These are phyloP conservation scores for Marasmius tenuissimus DNA, from an alignment of 1,284 basidiomycete species.

Conservation along the genomic window DNA sequence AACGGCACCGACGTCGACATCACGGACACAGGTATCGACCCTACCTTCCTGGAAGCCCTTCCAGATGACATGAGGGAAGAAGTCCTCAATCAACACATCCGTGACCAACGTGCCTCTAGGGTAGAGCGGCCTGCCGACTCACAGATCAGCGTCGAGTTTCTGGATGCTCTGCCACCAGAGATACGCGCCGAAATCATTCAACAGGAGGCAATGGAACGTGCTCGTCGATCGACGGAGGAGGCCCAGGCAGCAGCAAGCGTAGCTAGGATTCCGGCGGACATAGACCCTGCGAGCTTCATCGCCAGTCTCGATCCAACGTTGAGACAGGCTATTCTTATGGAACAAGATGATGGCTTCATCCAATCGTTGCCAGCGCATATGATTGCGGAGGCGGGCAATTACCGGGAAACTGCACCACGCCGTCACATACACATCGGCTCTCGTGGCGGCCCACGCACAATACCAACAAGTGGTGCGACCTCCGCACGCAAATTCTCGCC, in stretches of 20 bases:
- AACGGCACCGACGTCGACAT: conserved; percentile 96
- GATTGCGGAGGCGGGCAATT: conserved; percentile 76
- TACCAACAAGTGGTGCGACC: conserved; percentile 27
- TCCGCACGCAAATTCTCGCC: conserved; percentile 49
- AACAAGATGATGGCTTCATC: conserved; percentile 83
- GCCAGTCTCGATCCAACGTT: conserved; percentile 84
- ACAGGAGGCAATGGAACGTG: conserved; percentile 86
- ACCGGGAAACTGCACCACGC: conserved; percentile 48
- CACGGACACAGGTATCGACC: conserved; percentile 98
- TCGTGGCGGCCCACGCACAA: conserved; percentile 33
- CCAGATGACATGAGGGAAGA: conserved; percentile 99
- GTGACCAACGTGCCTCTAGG: conserved; percentile 81
- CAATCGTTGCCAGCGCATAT: conserved; percentile 80
- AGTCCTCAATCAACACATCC: conserved; percentile 95
- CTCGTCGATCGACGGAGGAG: conserved; percentile 57
- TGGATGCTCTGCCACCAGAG: conserved; percentile 94
- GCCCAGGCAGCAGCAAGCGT: conserved; percentile 34
- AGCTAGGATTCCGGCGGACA: conserved; percentile 60
- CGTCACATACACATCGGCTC: conserved; percentile 38
- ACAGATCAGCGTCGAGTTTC: conserved; percentile 92
- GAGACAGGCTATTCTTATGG: conserved; percentile 84
- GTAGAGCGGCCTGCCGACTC: conserved; percentile 77
- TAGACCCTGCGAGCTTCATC: conserved; percentile 86
- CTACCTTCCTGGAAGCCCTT: conserved; percentile 95
- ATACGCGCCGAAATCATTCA: conserved; percentile 96